A percentile compares a stretch with the other conserved stretches of the same genome.
Evolutionary conservation across 768 basidiomycete genomes (phyloP).

Genomic region (Dendrothele bispora): DNA sequence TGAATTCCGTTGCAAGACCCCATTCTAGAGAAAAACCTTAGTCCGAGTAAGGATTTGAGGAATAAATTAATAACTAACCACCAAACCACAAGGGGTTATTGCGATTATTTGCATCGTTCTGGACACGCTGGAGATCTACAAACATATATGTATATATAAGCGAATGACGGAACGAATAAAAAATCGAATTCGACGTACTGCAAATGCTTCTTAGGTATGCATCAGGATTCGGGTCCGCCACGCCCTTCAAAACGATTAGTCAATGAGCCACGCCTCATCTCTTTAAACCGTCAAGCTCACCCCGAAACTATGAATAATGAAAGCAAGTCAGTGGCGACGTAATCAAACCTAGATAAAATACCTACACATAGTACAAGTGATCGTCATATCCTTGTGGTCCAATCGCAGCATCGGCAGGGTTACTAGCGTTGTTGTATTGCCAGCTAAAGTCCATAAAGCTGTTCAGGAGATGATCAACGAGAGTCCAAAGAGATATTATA

Average conservation of each 20-base stretch:
- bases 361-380: slow-evolving; percentile 83
- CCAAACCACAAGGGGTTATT: slow-evolving; percentile 55
- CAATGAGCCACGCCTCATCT: slow-evolving; percentile 7
- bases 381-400: slow-evolving; percentile 80
- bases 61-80: slow-evolving; percentile 15
- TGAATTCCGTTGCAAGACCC: slow-evolving; percentile 64
- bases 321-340: no score
- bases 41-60: no score
- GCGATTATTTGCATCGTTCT: slow-evolving; percentile 41
- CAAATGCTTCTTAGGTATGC: slow-evolving; percentile 71
- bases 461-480: background rate
- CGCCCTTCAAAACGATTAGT: slow-evolving; percentile 45
- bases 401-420: slow-evolving; percentile 66
- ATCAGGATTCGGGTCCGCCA: slow-evolving; percentile 60
- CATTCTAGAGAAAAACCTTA: slow-evolving; percentile 43
- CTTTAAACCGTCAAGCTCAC: slow-evolving; percentile 35
- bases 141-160: no score
- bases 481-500: background rate
- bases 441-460: slow-evolving; percentile 85
- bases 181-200: slow-evolving; percentile 49
- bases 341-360: no score
- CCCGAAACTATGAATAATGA: slow-evolving; percentile 67
- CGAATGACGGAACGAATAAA: background rate
- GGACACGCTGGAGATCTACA: slow-evolving; percentile 63
- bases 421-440: slow-evolving; percentile 69